Base-by-base conservation (phyloP, 176 grass and related monocot species). In the Cenchrus americanus region DNA sequence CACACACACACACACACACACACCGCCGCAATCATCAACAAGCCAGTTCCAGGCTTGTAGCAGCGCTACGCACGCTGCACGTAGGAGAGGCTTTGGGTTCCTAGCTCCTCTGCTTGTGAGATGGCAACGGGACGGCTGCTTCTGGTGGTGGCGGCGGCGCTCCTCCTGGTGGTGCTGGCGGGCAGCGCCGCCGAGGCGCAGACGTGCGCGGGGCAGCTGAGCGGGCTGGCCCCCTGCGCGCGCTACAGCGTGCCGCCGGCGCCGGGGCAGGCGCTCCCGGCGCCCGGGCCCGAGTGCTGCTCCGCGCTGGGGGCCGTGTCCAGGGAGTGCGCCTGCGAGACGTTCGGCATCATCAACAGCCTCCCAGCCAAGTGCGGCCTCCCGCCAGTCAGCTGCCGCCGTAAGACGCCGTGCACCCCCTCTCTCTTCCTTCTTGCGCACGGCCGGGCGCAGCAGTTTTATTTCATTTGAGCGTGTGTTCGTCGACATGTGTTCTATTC, bases 281-380 rank as follows among this genome's bases (percentile, higher is more conserved):
- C 5, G 83, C 93, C 93, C 0, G 87, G 79, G 47, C n/a, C 68
- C 14, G 85, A 96, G 60, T 96, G 94, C 86, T 96, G 94, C 86
- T 75, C 88, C 19, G 90, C 91, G 51, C 83, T 96, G 3, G 82
- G 86, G 1, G 15, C 86, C 53, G 83, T 93, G 34, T 48, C 84
- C 57, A 77, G 37, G 60, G 83, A 91, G 65, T 96, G 94, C 79
- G 90, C 86, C 54, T 96, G 94, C 72, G 69, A 61, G 48, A 82
- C 94, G 27, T 73, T 96, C 71, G 41, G 76, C 41, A 91, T 96
- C 83, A 93, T 96, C 81, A 91, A 82, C 62, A 96, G 88, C 90
- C 88, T 93, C 62, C 91, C 94, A 1, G 70, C 88, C 69, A 93
- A 93, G 81, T 96, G 94, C 46, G 88, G 86, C 43, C 91, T 96